Evolutionary conservation across 345 rosid species (phyloP).

Genomic region (Melaleuca quinquenervia): DNA sequence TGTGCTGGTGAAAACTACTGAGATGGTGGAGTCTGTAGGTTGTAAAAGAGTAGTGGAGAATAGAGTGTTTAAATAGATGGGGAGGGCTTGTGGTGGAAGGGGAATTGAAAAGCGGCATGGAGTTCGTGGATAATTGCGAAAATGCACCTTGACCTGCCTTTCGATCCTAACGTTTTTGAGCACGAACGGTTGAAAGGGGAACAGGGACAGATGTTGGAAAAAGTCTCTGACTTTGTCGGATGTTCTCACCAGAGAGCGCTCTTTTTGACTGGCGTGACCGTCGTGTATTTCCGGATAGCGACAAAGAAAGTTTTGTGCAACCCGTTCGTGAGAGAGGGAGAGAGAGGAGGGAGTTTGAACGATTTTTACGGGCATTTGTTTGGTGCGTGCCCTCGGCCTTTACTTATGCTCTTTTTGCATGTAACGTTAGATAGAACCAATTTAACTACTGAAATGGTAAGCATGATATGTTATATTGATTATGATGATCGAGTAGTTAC

Average conservation of each 20-base stretch:
- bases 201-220: constrained; percentile 32
- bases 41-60: not conserved
- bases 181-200: constrained; percentile 22
- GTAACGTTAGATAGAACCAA: not conserved
- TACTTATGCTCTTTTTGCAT: not conserved
- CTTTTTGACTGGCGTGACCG: constrained; percentile 36
- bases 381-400: not conserved
- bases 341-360: not conserved
- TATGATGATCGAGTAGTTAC: not conserved
- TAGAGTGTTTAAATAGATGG: constrained; percentile 41
- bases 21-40: constrained; percentile 4
- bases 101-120: constrained; percentile 12
- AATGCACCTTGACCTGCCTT: constrained; percentile 27
- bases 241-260: constrained; percentile 4
- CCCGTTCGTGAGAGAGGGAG: not conserved
- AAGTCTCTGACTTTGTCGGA: constrained; percentile 40
- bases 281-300: not conserved
- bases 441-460: not conserved
- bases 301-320: not conserved
- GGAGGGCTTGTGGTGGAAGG: not conserved
- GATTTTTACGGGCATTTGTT: not conserved
- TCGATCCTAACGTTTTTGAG: constrained; percentile 9
- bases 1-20: not conserved
- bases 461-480: not conserved
- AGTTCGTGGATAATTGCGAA: constrained; percentile 23